Percentiles rank a stretch among this genome's conserved stretches.
Evolutionary conservation across 1,139 yeast species (phyloP).

Genomic region (Kodamaea arcana): DNA sequence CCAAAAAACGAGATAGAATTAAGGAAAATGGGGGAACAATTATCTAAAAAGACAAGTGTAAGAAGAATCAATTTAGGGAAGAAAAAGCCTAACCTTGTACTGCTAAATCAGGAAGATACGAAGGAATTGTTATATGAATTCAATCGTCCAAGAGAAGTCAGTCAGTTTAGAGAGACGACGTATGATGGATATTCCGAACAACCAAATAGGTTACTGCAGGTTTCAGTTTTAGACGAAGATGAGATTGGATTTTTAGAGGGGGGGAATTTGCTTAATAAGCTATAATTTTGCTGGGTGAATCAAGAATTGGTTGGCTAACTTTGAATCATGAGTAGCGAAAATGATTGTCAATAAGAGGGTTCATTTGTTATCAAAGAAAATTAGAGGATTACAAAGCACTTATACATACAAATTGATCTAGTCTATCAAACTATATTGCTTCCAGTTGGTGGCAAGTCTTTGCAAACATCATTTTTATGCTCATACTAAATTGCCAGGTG

Average conservation of each 20-base stretch:
- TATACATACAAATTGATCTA: too few species aligned
- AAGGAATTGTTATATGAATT: constrained; percentile 1
- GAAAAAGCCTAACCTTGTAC: background rate
- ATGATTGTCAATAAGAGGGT: too few species aligned
- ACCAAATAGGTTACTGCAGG: constrained; percentile 2
- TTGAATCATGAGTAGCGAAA: background rate
- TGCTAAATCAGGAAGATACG: background rate
- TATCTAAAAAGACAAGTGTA: constrained; percentile 14
- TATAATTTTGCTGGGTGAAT: too few species aligned
- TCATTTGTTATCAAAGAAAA: too few species aligned
- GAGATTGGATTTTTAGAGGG: constrained; percentile 26
- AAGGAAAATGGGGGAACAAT: constrained; percentile 29
- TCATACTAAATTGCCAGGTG: too few species aligned
- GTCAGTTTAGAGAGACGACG: constrained; percentile 16
- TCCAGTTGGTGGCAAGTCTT: too few species aligned
- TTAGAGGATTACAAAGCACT: too few species aligned
- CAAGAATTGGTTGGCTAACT: too few species aligned
- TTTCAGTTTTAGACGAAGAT: constrained; percentile 26
- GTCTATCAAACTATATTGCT: too few species aligned
- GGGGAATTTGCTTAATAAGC: background rate
- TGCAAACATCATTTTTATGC: too few species aligned
- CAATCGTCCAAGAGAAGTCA: constrained; percentile 3
- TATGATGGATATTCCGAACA: constrained; percentile 15
- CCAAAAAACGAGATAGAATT: constrained; percentile 24
- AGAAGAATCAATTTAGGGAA: constrained; percentile 8